A percentile compares a stretch with the other conserved stretches of the same genome.
These are phyloP conservation scores for Scopulariopsis brevicaulis DNA, from an alignment of 2,329 filamentous ascomycete genomes.

Conservation along the genomic window DNA sequence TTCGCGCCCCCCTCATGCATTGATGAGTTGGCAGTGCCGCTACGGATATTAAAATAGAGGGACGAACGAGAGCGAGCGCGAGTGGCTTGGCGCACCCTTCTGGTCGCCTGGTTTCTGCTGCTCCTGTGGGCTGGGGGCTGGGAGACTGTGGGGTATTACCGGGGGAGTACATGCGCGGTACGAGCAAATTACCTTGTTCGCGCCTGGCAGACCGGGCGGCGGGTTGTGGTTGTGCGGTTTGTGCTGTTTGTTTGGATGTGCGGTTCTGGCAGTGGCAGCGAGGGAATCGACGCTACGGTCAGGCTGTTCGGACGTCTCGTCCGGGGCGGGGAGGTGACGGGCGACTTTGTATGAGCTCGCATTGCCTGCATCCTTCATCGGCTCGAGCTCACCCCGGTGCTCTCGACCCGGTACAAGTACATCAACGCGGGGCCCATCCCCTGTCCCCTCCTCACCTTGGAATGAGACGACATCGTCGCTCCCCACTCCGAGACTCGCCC, in stretches of 20 bases:
- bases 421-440: too few species aligned
- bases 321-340: too few species aligned
- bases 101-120: neutral
- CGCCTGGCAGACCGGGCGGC: neutral
- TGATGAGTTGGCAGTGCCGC: slow-evolving; percentile 13
- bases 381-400: too few species aligned
- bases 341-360: too few species aligned
- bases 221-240: neutral
- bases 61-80: neutral
- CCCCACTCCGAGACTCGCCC: too few species aligned
- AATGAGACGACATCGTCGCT: too few species aligned
- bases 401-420: too few species aligned
- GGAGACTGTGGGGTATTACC: neutral
- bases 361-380: too few species aligned
- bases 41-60: slow-evolving; percentile 12
- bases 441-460: too few species aligned
- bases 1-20: slow-evolving; percentile 2
- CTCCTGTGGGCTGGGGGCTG: too few species aligned
- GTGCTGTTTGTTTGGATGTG: neutral
- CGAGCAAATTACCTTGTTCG: neutral
- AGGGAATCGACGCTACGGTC: too few species aligned
- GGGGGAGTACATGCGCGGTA: neutral
- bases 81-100: neutral
- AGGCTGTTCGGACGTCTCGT: too few species aligned
- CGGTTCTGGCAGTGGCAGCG: neutral